A percentile compares a stretch with the other conserved stretches of the same genome.
These are phyloP conservation scores for Oidiodendron maius DNA, from an alignment of 495 filamentous ascomycete genomes.

Conservation along the genomic window DNA sequence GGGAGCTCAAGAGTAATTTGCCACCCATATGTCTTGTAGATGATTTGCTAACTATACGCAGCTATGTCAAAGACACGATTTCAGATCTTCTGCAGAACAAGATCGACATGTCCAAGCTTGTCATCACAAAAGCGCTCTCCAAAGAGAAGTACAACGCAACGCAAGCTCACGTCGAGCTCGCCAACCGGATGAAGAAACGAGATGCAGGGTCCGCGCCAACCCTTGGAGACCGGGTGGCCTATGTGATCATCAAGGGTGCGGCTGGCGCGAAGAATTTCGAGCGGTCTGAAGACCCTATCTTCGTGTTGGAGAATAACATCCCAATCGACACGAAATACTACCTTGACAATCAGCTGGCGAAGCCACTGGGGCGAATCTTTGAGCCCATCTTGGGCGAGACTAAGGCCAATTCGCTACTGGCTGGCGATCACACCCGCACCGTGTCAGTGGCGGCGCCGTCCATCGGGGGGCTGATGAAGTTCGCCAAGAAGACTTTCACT, in stretches of 20 bases:
- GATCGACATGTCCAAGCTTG: constrained; percentile 96
- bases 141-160: constrained; percentile 79
- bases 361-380: constrained; percentile 91
- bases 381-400: constrained; percentile 93
- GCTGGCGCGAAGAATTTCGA: constrained; percentile 90
- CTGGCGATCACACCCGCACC: constrained; percentile 85
- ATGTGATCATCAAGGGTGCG: constrained; percentile 93
- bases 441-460: constrained; percentile 86
- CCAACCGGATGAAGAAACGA: constrained; percentile 90
- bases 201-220: constrained; percentile 92
- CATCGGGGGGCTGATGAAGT: constrained; percentile 95
- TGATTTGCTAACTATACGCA: constrained; percentile 27
- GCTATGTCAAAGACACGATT: constrained; percentile 95
- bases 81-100: constrained; percentile 95
- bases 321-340: constrained; percentile 99
- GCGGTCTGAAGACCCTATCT: constrained; percentile 92
- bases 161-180: constrained; percentile 93
- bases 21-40: background rate
- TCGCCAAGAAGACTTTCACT: constrained; percentile 92
- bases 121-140: constrained; percentile 95
- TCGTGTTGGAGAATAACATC: constrained; percentile 93
- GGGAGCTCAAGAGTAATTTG: constrained; percentile 83
- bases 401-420: constrained; percentile 73
- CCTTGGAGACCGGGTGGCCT: constrained; percentile 93
- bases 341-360: constrained; percentile 95